These are phyloP conservation scores for Gypsophila paniculata DNA, from an alignment of 179 eudicot species.

Conservation along the genomic window DNA sequence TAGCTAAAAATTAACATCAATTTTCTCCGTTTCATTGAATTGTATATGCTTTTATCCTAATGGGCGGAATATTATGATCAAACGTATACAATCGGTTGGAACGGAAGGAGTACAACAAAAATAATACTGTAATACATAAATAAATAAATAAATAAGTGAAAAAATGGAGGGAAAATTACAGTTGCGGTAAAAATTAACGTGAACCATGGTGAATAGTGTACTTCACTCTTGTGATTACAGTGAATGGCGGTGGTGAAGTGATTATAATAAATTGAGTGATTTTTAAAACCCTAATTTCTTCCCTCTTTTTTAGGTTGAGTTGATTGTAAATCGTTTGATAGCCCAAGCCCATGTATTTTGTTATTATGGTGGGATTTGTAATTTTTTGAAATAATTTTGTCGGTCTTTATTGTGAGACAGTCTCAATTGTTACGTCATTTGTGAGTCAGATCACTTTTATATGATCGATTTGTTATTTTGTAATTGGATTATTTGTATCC, in stretches of 20 bases:
- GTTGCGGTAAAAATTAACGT: slow-evolving; percentile 58
- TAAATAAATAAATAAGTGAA: background rate
- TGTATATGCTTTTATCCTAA: no score
- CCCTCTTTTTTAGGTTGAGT: no score
- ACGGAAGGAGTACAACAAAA: background rate
- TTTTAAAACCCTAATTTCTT: slow-evolving; percentile 17
- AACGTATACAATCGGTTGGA: no score
- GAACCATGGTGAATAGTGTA: slow-evolving; percentile 41
- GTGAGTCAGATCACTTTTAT: no score
- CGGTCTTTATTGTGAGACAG: no score
- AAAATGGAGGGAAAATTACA: slow-evolving; percentile 35
- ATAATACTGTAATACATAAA: background rate
- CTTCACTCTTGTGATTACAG: slow-evolving; percentile 13
- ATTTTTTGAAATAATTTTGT: no score
- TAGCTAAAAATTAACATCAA: background rate
- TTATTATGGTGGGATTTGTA: no score
- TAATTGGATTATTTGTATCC: no score
- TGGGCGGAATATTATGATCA: no score
- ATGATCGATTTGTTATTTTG: no score
- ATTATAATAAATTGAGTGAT: background rate
- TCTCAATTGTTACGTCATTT: no score
- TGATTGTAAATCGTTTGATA: background rate
- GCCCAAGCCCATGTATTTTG: background rate
- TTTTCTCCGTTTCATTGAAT: no score
- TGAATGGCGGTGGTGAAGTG: background rate